Percentiles rank a stretch among this genome's conserved stretches.
These are phyloP conservation scores for Spiromastix sp. DNA, from an alignment of 2,329 filamentous ascomycete species.

Conservation along the genomic window DNA sequence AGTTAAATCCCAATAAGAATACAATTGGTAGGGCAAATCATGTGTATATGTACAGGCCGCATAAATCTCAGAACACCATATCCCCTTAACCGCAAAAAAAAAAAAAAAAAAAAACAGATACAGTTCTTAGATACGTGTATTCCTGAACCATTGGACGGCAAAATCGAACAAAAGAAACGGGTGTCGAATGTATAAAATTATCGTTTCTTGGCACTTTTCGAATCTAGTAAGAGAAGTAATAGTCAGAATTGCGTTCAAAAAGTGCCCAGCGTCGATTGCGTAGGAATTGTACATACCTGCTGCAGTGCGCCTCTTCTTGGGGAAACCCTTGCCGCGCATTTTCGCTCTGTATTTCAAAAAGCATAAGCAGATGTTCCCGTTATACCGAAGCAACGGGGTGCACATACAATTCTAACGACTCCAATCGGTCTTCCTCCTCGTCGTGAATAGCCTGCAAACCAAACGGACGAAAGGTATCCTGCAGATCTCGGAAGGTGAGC, in stretches of 20 bases:
- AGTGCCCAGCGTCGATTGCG: too few relatives aligned
- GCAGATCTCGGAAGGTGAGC: constrained; percentile 62
- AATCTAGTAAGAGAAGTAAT: constrained; percentile 10
- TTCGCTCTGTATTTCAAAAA: constrained; percentile 44
- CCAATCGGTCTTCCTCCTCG: constrained; percentile 66
- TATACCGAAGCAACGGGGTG: background rate
- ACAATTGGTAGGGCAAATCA: too few relatives aligned
- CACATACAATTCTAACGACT: constrained; percentile 46
- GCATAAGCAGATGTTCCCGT: background rate
- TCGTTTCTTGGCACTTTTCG: constrained; percentile 9
- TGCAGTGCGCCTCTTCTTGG: constrained; percentile 67
- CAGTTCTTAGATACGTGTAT: background rate
- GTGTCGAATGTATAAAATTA: constrained; percentile 1
- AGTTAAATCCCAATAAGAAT: too few relatives aligned
- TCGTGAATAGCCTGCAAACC: constrained; percentile 63
- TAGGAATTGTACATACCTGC: too few relatives aligned
- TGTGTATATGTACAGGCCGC: too few relatives aligned
- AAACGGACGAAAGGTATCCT: constrained; percentile 54
- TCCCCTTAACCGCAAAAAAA: too few relatives aligned
- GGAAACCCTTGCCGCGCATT: constrained; percentile 67
- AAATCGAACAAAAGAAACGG: too few relatives aligned
- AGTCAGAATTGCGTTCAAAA: too few relatives aligned
- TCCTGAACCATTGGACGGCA: too few relatives aligned
- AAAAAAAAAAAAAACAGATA: constrained; percentile 2
- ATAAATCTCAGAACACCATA: too few relatives aligned